A percentile compares a stretch with the other conserved stretches of the same genome.
phyloP scores from a whole-genome alignment of 768 basidiomycete species.

The Clitopilus passeckerianus region DNA sequence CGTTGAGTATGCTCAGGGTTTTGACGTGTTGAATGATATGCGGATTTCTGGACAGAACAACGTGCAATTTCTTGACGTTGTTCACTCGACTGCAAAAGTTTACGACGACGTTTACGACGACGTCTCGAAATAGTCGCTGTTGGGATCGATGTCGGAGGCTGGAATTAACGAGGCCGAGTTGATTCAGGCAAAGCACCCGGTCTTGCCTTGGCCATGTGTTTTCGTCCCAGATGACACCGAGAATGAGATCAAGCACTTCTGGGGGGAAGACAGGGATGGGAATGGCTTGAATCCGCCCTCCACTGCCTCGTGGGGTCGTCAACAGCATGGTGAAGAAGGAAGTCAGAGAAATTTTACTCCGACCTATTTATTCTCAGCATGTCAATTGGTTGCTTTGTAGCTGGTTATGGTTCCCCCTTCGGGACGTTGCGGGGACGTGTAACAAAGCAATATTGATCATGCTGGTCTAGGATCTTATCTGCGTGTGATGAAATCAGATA shows the following conservation, averaged over 20 bases:
- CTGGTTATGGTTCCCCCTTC: too few relatives aligned
- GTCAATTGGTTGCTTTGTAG: too few relatives aligned
- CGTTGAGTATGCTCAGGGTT: background rate
- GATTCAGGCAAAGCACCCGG: background rate
- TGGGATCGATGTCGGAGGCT: background rate
- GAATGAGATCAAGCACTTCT: background rate
- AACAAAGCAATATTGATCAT: too few relatives aligned
- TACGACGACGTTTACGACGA: background rate
- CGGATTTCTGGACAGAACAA: background rate
- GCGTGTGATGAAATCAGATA: too few relatives aligned
- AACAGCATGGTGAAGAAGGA: too few relatives aligned
- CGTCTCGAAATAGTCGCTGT: background rate
- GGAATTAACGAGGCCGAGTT: background rate
- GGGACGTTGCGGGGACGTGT: too few relatives aligned
- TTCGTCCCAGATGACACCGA: background rate
- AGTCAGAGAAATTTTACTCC: too few relatives aligned
- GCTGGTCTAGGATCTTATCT: too few relatives aligned
- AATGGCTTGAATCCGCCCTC: too few relatives aligned
- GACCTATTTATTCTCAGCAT: too few relatives aligned
- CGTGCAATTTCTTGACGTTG: background rate
- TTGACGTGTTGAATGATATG: background rate
- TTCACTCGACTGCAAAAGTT: background rate
- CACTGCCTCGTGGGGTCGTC: too few relatives aligned
- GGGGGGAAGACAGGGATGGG: background rate
- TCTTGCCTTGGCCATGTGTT: background rate